Conservation (phyloP, 2,329 filamentous ascomycete genomes). For the Fusarium penzigii region DNA sequence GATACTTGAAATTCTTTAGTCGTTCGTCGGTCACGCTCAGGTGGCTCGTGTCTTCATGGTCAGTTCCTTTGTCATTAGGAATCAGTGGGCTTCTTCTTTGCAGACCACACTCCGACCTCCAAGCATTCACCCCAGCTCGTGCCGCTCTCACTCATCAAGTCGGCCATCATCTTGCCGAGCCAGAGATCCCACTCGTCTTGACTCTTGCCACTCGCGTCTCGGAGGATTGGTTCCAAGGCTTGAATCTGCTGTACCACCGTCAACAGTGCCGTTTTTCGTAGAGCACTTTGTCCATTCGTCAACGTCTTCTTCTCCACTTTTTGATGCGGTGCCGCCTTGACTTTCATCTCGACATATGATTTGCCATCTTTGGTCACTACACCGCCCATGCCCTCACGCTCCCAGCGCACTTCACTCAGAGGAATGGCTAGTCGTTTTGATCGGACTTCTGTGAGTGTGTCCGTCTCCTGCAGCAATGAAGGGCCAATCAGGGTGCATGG, state of each 20-base stretch:
- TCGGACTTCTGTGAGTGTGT: conserved; percentile 67
- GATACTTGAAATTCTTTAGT: neutral
- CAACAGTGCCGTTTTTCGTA: conserved; percentile 77
- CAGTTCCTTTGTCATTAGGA: conserved; percentile 6
- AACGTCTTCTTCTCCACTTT: conserved; percentile 52
- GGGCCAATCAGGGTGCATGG: conserved; percentile 78
- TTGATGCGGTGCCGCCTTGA: conserved; percentile 43
- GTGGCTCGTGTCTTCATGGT: conserved; percentile 13
- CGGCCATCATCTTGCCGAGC: conserved; percentile 83
- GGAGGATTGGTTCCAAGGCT: conserved; percentile 78
- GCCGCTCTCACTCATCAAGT: conserved; percentile 77
- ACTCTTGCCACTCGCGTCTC: conserved; percentile 81
- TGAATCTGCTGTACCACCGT: conserved; percentile 84
- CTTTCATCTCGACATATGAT: conserved; percentile 58
- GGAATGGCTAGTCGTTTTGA: conserved; percentile 84
- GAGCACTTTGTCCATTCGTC: conserved; percentile 68
- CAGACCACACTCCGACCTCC: conserved; percentile 85
- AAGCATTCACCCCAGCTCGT: conserved; percentile 84
- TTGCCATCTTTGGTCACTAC: conserved; percentile 62
- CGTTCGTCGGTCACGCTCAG: conserved; percentile 7
- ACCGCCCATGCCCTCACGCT: conserved; percentile 71
- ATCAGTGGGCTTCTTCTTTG: conserved; percentile 60
- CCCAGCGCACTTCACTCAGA: conserved; percentile 82
- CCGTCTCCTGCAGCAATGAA: conserved; percentile 79
- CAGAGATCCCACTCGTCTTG: conserved; percentile 91